Conservation (phyloP, 2,329 filamentous ascomycete genomes). For the Boeremia exigua region DNA sequence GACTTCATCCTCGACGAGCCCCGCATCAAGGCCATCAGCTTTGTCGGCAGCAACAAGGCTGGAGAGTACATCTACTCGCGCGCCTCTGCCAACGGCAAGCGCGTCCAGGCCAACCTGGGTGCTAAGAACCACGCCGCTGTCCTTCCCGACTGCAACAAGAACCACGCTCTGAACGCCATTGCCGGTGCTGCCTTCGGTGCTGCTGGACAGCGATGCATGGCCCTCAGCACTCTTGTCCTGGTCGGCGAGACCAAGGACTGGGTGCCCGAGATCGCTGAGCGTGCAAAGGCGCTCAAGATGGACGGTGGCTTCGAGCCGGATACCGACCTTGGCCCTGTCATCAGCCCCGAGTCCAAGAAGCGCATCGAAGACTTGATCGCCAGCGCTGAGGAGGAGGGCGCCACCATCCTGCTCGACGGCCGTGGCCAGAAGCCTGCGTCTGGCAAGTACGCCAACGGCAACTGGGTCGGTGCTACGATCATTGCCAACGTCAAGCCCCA, state of each 20-base stretch:
- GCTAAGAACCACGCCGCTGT: conserved; percentile 90
- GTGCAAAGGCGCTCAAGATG: conserved; percentile 74
- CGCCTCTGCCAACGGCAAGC: conserved; percentile 83
- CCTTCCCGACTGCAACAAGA: conserved; percentile 87
- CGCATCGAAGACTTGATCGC: conserved; percentile 78
- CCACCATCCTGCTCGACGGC: conserved; percentile 81
- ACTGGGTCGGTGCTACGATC: conserved; percentile 82
- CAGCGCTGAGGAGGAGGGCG: conserved; percentile 79
- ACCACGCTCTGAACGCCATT: conserved; percentile 84
- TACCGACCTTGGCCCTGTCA: conserved; percentile 81
- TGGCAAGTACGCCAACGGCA: conserved; percentile 80
- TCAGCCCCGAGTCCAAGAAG: conserved; percentile 78
- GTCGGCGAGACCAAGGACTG: conserved; percentile 85
- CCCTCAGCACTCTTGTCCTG: conserved; percentile 80
- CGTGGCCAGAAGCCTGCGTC: conserved; percentile 73
- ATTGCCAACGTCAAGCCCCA: conserved; percentile 79
- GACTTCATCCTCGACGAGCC: conserved; percentile 88
- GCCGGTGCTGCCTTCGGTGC: conserved; percentile 84
- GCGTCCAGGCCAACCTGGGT: conserved; percentile 85
- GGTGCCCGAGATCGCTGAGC: conserved; percentile 78
- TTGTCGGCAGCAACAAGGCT: conserved; percentile 86
- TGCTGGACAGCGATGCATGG: conserved; percentile 87
- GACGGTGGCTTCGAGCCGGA: conserved; percentile 83
- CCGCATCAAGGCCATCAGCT: conserved; percentile 83
- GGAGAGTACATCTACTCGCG: conserved; percentile 85